Evolutionary conservation across 2,329 filamentous ascomycete species (phyloP).

Genomic region (Arthrobotrys conoides): DNA sequence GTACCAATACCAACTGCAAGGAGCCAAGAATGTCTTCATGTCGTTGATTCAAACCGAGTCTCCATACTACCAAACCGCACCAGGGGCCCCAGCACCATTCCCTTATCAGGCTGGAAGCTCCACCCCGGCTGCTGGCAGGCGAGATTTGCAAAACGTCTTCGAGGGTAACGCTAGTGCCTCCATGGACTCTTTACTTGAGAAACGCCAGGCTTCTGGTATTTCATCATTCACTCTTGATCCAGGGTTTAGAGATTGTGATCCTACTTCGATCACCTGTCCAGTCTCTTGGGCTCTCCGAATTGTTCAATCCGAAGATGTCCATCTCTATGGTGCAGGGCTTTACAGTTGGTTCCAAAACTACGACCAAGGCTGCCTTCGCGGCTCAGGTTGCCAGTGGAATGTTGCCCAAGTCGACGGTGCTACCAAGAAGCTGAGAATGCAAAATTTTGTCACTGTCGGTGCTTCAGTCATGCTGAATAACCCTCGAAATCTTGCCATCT

Average conservation of each 20-base stretch:
- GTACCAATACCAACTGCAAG: slow-evolving; percentile 71
- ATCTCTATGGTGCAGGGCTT: slow-evolving; percentile 62
- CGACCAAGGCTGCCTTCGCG: slow-evolving; percentile 75
- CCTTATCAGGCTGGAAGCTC: slow-evolving; percentile 17
- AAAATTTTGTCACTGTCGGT: slow-evolving; percentile 44
- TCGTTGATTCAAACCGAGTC: slow-evolving; percentile 71
- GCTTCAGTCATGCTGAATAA: slow-evolving; percentile 40
- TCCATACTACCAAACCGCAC: slow-evolving; percentile 70
- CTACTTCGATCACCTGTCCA: slow-evolving; percentile 61
- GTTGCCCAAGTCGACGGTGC: slow-evolving; percentile 23
- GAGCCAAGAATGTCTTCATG: slow-evolving; percentile 70
- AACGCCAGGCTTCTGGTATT: slow-evolving; percentile 10
- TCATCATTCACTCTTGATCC: slow-evolving; percentile 63
- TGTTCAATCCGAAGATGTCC: slow-evolving; percentile 48
- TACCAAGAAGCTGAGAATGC: slow-evolving; percentile 29
- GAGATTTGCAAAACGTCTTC: slow-evolving; percentile 7
- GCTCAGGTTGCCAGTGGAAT: slow-evolving; percentile 36
- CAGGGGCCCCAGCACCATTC: slow-evolving; percentile 69
- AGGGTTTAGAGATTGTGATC: slow-evolving; percentile 66
- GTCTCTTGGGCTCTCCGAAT: slow-evolving; percentile 66
- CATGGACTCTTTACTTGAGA: slow-evolving; percentile 22
- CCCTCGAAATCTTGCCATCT: slow-evolving; percentile 1
- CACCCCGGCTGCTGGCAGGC: slow-evolving; percentile 45
- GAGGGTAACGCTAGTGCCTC: slow-evolving; percentile 42
- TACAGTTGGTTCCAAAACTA: slow-evolving; percentile 65